These are phyloP conservation scores for Leccinum pseudoinsigne DNA, from an alignment of 1,284 basidiomycete genomes.

Conservation along the genomic window DNA sequence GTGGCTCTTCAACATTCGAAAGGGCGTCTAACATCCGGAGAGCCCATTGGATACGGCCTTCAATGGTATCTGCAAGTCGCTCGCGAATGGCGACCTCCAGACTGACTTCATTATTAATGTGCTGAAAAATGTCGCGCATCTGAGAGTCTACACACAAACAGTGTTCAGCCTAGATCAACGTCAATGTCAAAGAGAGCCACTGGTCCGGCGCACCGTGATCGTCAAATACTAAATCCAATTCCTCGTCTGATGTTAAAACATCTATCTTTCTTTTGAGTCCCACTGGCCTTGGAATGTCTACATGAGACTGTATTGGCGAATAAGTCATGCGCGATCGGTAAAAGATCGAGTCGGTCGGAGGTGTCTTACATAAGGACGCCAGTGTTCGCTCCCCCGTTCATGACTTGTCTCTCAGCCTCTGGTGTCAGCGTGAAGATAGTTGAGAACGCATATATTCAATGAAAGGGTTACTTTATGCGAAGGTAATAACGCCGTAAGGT, in stretches of 20 bases:
- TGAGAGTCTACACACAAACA: conserved; percentile 17
- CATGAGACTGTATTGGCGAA: conserved; percentile 14
- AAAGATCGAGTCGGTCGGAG: background rate
- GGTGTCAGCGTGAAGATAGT: background rate
- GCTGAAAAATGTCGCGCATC: conserved; percentile 18
- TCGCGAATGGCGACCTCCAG: conserved; percentile 62
- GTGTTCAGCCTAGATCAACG: background rate
- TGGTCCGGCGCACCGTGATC: conserved; percentile 20
- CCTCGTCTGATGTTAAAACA: conserved; percentile 13
- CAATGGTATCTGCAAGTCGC: conserved; percentile 53
- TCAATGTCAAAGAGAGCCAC: background rate
- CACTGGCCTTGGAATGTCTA: conserved; percentile 17
- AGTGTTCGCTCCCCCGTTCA: background rate
- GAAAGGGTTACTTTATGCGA: background rate
- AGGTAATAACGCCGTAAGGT: background rate
- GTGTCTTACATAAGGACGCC: background rate
- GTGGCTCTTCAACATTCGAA: conserved; percentile 19
- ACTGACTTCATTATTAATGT: conserved; percentile 51
- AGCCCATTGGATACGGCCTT: conserved; percentile 70
- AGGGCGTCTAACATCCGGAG: conserved; percentile 54
- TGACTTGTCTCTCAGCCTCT: background rate
- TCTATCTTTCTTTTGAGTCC: conserved; percentile 13
- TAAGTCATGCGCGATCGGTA: conserved; percentile 25
- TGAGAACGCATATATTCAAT: background rate
- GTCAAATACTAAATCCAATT: conserved; percentile 14